Evolutionary conservation across 371 early-diverging fungal genomes (phyloP), one percentile per base, ranked within the genome.

Genomic region (Mortierella sp.): DNA sequence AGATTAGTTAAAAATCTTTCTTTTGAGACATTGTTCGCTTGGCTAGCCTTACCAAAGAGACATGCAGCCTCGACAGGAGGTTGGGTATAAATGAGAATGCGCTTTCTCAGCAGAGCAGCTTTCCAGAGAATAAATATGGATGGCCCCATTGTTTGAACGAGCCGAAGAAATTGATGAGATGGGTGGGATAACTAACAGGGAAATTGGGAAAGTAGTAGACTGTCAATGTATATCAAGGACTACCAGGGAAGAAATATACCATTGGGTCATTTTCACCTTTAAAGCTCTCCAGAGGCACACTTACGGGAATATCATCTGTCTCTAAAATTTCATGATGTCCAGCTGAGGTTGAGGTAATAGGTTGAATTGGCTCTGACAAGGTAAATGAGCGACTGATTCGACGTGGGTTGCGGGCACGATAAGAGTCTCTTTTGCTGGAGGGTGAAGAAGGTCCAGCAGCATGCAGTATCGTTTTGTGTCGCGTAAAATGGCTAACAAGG

Each of bases 71-170:
- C 85, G 66, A 91, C 82, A 19, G 88, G 89, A 0, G 88, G 84
- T 22, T 73, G 63, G 45, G 87, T 82, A 51, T 86, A 73, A 10
- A 89, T 83, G 76, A 90, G 66, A 37, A 91, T 88, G 19, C 88
- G 83, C 56, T 89, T 87, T 57, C 81, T 84, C 55, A 86, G 55
- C 35, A 91, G 60, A 19, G 86, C 87, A 2, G 89, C 88, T 53
- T 89, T 89, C 91, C 91, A 91, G 7, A 91, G 63, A 1, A 84
- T 66, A 82, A 87, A 89, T 62, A 89, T 67, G 37, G 85, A 74
- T 13, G 89, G 89, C 0, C 91, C 89, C 65, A 89, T 72, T 6
- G 61, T 43, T 10, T 83, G 67, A 9, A 88, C 83, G 22, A 89
- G 84, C 9, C 82, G 70, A 9, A 81, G 70, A 53, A 86, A 87